Evolutionary conservation across 1,139 yeast species (phyloP), one percentile per base, ranked within the genome.

Genomic region (Yamadazyma diddensiae): DNA sequence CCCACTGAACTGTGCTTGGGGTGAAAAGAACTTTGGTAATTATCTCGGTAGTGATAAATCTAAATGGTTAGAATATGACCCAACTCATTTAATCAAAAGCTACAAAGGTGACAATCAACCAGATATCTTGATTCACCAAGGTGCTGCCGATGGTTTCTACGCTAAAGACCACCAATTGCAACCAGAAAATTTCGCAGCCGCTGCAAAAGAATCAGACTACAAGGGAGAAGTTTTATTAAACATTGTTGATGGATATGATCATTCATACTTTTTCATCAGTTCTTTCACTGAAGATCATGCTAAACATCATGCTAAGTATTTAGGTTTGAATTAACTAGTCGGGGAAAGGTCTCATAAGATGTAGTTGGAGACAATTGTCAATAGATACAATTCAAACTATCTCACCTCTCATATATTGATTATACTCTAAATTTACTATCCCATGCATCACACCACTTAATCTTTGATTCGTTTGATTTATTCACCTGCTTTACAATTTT

Each of bases 261-360:
- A 92, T 53, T 82, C 90, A 33, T 92, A 90, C 63, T 92, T 75
- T 58, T 92, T 88, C 57, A 73, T 92, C 40, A 74, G 94, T 37
- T 61, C 87, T 0, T 90, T 88, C 57, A 85, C 83, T 15, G 83
- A 77, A 39, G 87, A 81, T 29, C 97, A 92, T 54, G 88, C 95
- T 28, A 77, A 73, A 43, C 92, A 81, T 56, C 97, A 92, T 52
- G 95, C 95, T 8, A 82, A 80, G 59, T 73, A 78, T 43, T 67
- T 90, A 45, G 87, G 87, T 4, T 65, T 79, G 15, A 11, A 35
- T 40, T 39, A 39, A 31, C 46, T 28, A 42, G 26, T 28, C 20
- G 24, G 17, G 33, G 26, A 25, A 15, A 26, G 21, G 23, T 24
- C 9, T n/a, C 15, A 22, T 22, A 26, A 26, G 11, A 26, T 26